Evolutionary conservation across 768 basidiomycete species (phyloP).

Genomic region (Roridomyces roridus): DNA sequence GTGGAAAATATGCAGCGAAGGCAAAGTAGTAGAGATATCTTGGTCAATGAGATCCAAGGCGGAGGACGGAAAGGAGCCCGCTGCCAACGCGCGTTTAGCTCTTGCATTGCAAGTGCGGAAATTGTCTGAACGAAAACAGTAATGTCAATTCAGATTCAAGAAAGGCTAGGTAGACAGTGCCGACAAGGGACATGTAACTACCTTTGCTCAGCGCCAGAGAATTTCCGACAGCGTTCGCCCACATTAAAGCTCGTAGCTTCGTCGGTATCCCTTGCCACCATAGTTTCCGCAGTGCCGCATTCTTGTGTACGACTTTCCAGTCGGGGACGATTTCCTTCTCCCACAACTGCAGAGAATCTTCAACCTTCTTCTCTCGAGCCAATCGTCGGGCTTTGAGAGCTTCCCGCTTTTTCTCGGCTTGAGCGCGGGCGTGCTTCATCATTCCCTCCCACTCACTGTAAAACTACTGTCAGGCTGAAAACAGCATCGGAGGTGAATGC

Average conservation of each 20-base stretch:
- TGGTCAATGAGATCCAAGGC: constrained; percentile 71
- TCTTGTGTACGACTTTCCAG: constrained; percentile 77
- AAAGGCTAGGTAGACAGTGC: background rate
- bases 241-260: constrained; percentile 78
- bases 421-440: no score
- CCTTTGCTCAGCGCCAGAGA: constrained; percentile 83
- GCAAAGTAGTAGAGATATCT: constrained; percentile 78
- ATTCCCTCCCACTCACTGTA: constrained; percentile 90
- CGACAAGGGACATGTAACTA: constrained; percentile 32
- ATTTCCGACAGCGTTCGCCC: constrained; percentile 89
- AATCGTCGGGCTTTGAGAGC: constrained; percentile 67
- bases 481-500: no score
- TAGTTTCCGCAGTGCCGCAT: constrained; percentile 66
- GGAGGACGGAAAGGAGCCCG: constrained; percentile 69
- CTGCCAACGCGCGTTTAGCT: constrained; percentile 71
- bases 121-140: constrained; percentile 53
- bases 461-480: no score
- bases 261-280: constrained; percentile 91
- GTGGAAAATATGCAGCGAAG: constrained; percentile 81
- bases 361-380: constrained; percentile 69
- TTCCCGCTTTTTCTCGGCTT: constrained; percentile 76
- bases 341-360: constrained; percentile 77
- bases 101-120: constrained; percentile 75
- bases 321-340: constrained; percentile 82
- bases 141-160: constrained; percentile 12